Base-by-base conservation (phyloP, 2,329 filamentous ascomycete genomes). In the Cadophora gregata region DNA sequence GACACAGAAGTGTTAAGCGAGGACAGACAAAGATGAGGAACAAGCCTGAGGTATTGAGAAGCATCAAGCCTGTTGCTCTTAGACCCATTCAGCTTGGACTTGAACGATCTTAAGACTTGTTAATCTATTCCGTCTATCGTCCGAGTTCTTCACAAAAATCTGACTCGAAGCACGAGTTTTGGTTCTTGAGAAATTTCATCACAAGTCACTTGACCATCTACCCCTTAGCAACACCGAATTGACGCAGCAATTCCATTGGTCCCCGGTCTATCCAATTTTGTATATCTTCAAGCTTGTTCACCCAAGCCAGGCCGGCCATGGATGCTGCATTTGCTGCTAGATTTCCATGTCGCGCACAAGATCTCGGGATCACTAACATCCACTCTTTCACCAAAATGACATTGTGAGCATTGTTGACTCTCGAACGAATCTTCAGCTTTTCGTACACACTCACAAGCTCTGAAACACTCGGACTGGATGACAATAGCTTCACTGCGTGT, bases 231-330 rank as follows among this genome's bases (percentile, higher is more conserved):
- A 60, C 36, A 10, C 61, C 61, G 24, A 63, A 63, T 14, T 42
- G 29, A 33, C 61, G 47, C 24, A 63, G 36, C 36, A 63, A 60
- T 29, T 70, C 56, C 19, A 71, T 72, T 53, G 73, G 67, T 12
- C 75, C 74, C 14, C 73, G 65, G 60, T 69, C 65, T 8, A 63
- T 64, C 76, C 76, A 77, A 59, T 71, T 67, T 14, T 74, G 64
- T 24, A 74, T 64, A 59, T 76, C 75, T n/a, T 56, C 64, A 31
- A 66, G 55, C 62, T 70, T 68, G 9, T 63, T 59, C 14, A 77
- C 69, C 75, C 75, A 77, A 8, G 78, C 71, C 65, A 79, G 66
- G 0, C 78, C 79, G 16, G 78, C 65, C 78, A 80, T 80, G 14
- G 73, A 76, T 19, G 78, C 75, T 5, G 76, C 75, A 61, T 79